Conservation (phyloP, 78 protist species). For the Pigoraptor vietnamica region DNA sequence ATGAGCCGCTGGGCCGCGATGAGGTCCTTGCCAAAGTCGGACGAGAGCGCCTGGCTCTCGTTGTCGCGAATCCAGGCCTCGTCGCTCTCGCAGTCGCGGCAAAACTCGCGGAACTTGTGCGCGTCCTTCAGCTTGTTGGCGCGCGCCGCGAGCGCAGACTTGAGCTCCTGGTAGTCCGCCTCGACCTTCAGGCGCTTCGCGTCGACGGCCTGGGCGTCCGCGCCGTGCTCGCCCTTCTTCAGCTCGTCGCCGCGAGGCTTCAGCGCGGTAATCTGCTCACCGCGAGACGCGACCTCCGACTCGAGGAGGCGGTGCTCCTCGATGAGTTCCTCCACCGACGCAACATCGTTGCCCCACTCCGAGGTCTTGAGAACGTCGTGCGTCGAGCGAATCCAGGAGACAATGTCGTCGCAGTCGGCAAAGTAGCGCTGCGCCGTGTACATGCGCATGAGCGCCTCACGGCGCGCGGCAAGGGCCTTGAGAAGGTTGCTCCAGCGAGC, state of each 20-base stretch:
- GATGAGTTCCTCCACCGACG: constrained; percentile 12
- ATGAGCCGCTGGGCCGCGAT: neutral
- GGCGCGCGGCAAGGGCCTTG: neutral
- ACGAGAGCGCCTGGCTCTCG: neutral
- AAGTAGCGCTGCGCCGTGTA: neutral
- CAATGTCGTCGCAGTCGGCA: neutral
- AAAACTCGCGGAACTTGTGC: neutral
- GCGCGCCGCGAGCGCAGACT: neutral
- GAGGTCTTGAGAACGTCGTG: neutral
- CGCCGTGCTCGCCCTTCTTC: neutral
- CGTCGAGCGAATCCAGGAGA: neutral
- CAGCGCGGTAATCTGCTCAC: neutral
- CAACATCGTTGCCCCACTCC: constrained; percentile 11
- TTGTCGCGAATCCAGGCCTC: neutral
- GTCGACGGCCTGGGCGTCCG: neutral
- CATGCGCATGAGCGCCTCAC: neutral
- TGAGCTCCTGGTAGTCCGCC: neutral
- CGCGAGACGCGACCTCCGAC: neutral
- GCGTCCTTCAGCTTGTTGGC: neutral
- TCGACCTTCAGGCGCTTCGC: neutral
- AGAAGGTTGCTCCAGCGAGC: neutral
- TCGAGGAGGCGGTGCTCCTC: neutral
- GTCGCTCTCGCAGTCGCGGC: neutral
- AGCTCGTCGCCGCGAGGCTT: neutral
- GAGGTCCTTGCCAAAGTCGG: constrained; percentile 6